phyloP scores from a whole-genome alignment of 1,139 yeast genomes.

The Candida sanyaensis region DNA sequence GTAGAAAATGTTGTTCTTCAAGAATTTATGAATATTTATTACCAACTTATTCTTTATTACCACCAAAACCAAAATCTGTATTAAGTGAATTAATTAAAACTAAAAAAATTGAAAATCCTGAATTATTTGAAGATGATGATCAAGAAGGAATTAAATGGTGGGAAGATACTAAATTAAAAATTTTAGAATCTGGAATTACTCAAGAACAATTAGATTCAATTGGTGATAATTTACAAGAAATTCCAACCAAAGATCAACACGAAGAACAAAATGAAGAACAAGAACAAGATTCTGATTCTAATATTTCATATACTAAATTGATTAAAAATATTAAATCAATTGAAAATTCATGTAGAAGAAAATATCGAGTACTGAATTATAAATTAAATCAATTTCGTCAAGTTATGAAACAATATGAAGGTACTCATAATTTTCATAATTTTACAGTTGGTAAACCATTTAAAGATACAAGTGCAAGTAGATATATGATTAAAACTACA shows the following conservation, averaged over 20 bases:
- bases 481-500: slow-evolving; percentile 77
- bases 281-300: slow-evolving; percentile 20
- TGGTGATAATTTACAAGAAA: background rate
- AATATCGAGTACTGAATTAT: slow-evolving; percentile 62
- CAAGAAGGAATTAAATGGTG: slow-evolving; percentile 75
- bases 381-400: slow-evolving; percentile 64
- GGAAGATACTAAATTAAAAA: slow-evolving; percentile 51
- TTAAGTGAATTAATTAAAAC: slow-evolving; percentile 60
- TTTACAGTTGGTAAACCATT: slow-evolving; percentile 88
- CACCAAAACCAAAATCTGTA: slow-evolving; percentile 79
- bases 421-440: slow-evolving; percentile 94
- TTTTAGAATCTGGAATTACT: slow-evolving; percentile 49
- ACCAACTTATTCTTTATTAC: slow-evolving; percentile 86
- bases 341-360: slow-evolving; percentile 70
- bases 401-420: slow-evolving; percentile 74
- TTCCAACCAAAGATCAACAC: background rate
- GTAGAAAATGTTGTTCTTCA: slow-evolving; percentile 93
- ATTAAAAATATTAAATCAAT: slow-evolving; percentile 61
- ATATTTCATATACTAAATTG: slow-evolving; percentile 23
- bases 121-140: slow-evolving; percentile 55
- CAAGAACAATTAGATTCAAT: slow-evolving; percentile 37
- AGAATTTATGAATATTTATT: slow-evolving; percentile 90
- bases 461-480: slow-evolving; percentile 79
- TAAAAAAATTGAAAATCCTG: slow-evolving; percentile 58
- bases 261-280: slow-evolving; percentile 24